A percentile compares a stretch with the other conserved stretches of the same genome.
phyloP scores from a whole-genome alignment of 257 asterid species.

The Hygrophila difformis region DNA sequence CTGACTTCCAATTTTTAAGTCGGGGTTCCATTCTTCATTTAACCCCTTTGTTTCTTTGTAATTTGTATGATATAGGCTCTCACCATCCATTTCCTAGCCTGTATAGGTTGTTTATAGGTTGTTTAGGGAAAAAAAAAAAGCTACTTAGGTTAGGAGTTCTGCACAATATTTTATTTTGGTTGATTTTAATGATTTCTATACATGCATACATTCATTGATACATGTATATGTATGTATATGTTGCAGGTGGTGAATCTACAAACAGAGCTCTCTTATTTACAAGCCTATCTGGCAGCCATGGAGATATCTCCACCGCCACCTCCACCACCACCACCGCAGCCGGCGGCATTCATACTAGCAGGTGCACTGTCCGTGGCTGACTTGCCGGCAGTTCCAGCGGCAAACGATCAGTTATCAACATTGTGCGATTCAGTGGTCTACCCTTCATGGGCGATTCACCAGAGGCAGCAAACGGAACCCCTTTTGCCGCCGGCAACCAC shows the following conservation, averaged over 20 bases:
- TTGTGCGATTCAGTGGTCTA: constrained; percentile 55
- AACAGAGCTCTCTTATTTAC: constrained; percentile 66
- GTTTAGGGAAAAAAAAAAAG: too few species aligned
- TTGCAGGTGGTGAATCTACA: constrained; percentile 73
- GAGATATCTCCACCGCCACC: constrained; percentile 70
- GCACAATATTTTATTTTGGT: too few species aligned
- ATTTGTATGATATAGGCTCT: too few species aligned
- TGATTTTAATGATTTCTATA: too few species aligned
- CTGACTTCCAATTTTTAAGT: too few species aligned
- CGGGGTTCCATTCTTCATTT: too few species aligned
- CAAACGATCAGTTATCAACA: constrained; percentile 50
- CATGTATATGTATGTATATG: neutral
- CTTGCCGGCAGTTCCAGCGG: constrained; percentile 43
- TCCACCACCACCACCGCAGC: constrained; percentile 17
- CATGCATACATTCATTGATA: neutral
- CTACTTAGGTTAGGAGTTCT: too few species aligned
- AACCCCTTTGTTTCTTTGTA: too few species aligned
- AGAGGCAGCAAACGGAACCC: constrained; percentile 35
- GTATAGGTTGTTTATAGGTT: too few species aligned
- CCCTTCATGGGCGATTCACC: constrained; percentile 37
- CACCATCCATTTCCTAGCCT: too few species aligned
- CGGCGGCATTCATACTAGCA: neutral
- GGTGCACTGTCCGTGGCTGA: constrained; percentile 29
- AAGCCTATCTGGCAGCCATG: constrained; percentile 65
- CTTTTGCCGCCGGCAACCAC: constrained; percentile 24